Base-by-base conservation (phyloP, 2,329 filamentous ascomycete species). In the Fusarium armeniacum region DNA sequence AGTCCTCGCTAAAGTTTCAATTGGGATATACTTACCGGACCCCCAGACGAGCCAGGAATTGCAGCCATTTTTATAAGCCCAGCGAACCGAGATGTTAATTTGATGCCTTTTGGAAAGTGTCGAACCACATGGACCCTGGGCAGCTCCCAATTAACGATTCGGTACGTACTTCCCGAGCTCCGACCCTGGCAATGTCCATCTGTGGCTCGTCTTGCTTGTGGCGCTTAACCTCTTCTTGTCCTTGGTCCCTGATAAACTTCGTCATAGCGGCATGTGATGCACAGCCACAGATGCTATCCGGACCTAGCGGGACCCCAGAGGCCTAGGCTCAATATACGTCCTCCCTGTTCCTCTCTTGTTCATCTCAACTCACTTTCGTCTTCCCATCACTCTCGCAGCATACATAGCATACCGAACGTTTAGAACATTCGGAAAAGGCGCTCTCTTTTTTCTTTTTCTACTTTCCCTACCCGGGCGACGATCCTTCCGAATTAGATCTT, bases 1-100 rank as follows among this genome's bases (percentile, higher is more conserved):
- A 61, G 9, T 51, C 71, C 18, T 9, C 16, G 15, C 1, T 13
- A 41, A n/a, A 10, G 26, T 33, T 16, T 20, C 53, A n/a, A 8
- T 24, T 24, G 9, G 9, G 49, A 70, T 33, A 53, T 26, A 63
- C 77, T 71, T 64, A 81, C 80, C 44, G 72, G 69, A 40, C 65
- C 69, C 73, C 74, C 75, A 54, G 70, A 70, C 44, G 75, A 71
- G 63, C 72, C 76, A 61, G 75, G 63, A 53, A 75, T 76, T 61
- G 76, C 73, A 68, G 78, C 76, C 80, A 82, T 82, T 71, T 70
- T 67, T 71, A 58, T 50, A 64, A 64, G 62, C 70, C 53, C 50
- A 46, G 62, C 58, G 56, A 63, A 58, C 55, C 51, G 36, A 58
- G 65, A 65, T 65, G 62, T 69, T 65, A 62, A 49, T 65, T 65